Evolutionary conservation across 805 yeast species (phyloP).

Genomic region (Kuraishia cidri): DNA sequence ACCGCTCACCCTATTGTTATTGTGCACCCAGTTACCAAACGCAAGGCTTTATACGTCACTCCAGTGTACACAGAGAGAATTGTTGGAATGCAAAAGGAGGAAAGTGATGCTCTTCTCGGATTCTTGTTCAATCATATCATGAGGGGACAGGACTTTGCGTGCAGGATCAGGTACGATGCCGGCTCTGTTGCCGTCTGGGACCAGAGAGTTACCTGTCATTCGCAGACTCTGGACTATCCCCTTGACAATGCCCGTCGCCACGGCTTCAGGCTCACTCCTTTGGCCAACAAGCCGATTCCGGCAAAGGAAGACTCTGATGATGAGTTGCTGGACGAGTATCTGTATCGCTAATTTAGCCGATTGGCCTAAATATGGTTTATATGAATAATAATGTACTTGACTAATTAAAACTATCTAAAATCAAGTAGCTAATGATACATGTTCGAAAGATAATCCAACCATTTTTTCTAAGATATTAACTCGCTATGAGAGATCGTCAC

Average conservation of each 20-base stretch:
- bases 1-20: slow-evolving; percentile 54
- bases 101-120: slow-evolving; percentile 36
- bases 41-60: slow-evolving; percentile 50
- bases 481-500: no score
- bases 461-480: no score
- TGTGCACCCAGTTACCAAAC: slow-evolving; percentile 59
- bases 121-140: slow-evolving; percentile 37
- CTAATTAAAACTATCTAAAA: no score
- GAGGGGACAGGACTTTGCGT: slow-evolving; percentile 46
- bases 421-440: no score
- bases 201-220: slow-evolving; percentile 12
- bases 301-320: no score
- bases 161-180: slow-evolving; percentile 42
- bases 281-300: slow-evolving; percentile 50
- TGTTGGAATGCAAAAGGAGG: slow-evolving; percentile 41
- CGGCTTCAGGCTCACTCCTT: slow-evolving; percentile 43
- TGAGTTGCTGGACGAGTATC: no score
- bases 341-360: slow-evolving; percentile 5
- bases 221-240: no score
- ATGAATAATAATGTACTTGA: no score
- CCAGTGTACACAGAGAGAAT: slow-evolving; percentile 41
- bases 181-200: slow-evolving; percentile 37
- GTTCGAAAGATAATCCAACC: no score
- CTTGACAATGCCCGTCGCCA: slow-evolving; percentile 37
- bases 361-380: no score